Evolutionary conservation across 192 early-diverging fungal genomes (phyloP), one percentile per base, ranked within the genome.

Genomic region (Mortierella claussenii): DNA sequence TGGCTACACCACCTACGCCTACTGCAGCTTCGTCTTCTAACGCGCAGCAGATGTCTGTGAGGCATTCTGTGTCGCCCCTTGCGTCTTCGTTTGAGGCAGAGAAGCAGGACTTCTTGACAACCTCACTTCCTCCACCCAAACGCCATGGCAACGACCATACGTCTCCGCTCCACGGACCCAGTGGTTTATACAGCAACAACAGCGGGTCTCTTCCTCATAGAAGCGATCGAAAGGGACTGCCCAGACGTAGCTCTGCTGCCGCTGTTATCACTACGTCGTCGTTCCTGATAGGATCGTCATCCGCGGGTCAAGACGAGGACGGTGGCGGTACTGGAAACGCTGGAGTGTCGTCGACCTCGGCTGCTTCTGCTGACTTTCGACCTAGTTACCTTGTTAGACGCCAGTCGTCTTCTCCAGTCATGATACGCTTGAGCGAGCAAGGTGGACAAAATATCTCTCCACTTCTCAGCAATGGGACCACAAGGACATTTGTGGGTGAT

Each of bases 401-500:
- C 17, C 55, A 66, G 17, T 76, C 73, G 1, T 66, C 73, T 2
- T 76, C 73, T 4, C 73, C 73, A n/a, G 73, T 76, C 3, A 17
- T 76, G 26, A 76, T 67, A 36, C 49, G 73, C 42, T 53, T 76
- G 43, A 67, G 46, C 21, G 73, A 60, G 8, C 73, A 76, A 1
- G 73, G 64, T 11, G 73, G 57, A 2, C 73, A 76, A 46, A 52
- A 76, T 31, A 76, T 67, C 18, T 67, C 65, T 2, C 65, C 73
- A 2, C 26, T 67, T 10, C 42, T 76, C 26, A 51, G 24, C 10
- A 56, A 9, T 33, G 58, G 42, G 11, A 20, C 45, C 2, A 42
- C 52, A 13, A 55, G 40, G 26, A 67, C 61, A 11, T 76, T 76
- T 34, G n/a, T 45, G 20, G 73, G 73, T 9, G 49, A 48, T 8